A percentile compares a stretch with the other conserved stretches of the same genome.
These are phyloP conservation scores for Sporothrix inflata DNA, from an alignment of 2,329 filamentous ascomycete species.

Conservation along the genomic window DNA sequence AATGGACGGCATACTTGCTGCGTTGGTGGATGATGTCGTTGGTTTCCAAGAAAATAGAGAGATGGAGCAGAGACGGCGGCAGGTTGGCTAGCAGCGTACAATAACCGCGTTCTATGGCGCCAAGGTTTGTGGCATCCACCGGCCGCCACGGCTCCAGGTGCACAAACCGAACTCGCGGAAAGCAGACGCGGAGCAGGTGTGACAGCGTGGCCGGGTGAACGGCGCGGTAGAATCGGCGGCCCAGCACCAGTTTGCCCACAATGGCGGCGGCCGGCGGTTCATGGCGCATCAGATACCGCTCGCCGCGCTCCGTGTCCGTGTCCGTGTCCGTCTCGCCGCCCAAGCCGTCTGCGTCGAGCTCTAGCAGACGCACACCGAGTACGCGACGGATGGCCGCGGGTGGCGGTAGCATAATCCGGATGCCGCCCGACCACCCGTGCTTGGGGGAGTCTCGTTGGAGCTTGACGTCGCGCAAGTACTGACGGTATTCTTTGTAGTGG, in stretches of 20 bases:
- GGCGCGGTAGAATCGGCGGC: neutral
- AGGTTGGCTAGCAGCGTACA: neutral
- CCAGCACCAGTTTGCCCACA: neutral
- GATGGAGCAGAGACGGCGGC: neutral
- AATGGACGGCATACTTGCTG: neutral
- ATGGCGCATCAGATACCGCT: neutral
- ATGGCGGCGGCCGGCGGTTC: neutral
- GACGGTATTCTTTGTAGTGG: neutral
- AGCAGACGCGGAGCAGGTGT: neutral
- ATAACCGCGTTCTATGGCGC: neutral
- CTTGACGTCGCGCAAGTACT: neutral
- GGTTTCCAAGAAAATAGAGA: neutral
- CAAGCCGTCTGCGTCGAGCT: neutral
- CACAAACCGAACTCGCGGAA: neutral
- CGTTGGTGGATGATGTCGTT: neutral
- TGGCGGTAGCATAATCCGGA: neutral
- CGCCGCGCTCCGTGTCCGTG: neutral
- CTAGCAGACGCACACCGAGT: neutral
- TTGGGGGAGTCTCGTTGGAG: neutral
- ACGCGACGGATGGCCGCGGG: neutral
- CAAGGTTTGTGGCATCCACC: neutral
- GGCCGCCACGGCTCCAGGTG: neutral
- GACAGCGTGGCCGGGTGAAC: neutral
- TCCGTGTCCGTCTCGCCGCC: neutral
- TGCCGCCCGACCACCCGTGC: neutral